Percentiles rank a stretch among this genome's conserved stretches.
phyloP scores from a whole-genome alignment of 768 basidiomycete species.

The Tricholoma sp. region DNA sequence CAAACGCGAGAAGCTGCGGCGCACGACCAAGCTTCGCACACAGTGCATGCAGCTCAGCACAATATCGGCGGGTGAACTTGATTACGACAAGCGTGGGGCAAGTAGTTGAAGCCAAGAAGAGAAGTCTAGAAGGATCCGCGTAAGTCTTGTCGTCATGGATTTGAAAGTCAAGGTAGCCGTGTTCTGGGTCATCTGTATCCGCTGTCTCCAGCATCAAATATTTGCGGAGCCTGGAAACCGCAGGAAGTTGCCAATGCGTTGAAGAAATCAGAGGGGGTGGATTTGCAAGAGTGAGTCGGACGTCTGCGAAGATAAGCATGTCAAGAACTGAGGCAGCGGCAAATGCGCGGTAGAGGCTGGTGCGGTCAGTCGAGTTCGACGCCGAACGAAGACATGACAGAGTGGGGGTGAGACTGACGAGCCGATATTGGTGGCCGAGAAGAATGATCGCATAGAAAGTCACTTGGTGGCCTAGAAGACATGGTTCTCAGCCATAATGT shows the following conservation, averaged over 20 bases:
- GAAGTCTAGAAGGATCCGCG: slow-evolving; percentile 1
- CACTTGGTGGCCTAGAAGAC: slow-evolving; percentile 9
- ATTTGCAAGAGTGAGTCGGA: background rate
- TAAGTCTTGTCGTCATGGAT: slow-evolving; percentile 7
- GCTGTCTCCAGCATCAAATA: background rate
- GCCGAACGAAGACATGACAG: slow-evolving; percentile 16
- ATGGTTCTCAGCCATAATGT: slow-evolving; percentile 1
- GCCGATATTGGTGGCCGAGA: slow-evolving; percentile 10
- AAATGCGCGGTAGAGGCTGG: slow-evolving; percentile 14
- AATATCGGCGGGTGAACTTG: slow-evolving; percentile 20
- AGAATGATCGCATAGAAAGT: slow-evolving; percentile 10
- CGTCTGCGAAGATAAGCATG: background rate
- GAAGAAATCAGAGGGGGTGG: background rate
- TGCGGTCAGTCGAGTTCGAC: slow-evolving; percentile 11
- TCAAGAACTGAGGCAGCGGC: slow-evolving; percentile 14
- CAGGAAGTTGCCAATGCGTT: background rate
- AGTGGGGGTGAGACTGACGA: slow-evolving; percentile 17
- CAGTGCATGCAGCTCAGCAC: slow-evolving; percentile 14
- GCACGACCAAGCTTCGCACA: slow-evolving; percentile 19
- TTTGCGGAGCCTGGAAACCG: background rate
- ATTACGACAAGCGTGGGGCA: slow-evolving; percentile 9
- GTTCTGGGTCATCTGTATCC: background rate
- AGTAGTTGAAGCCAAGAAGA: slow-evolving; percentile 3
- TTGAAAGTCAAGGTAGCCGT: background rate
- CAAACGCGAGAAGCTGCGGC: slow-evolving; percentile 18